Percentiles rank a stretch among this genome's conserved stretches.
Evolutionary conservation across 306 rosid species (phyloP).

Genomic region (Begonia peltatifolia): DNA sequence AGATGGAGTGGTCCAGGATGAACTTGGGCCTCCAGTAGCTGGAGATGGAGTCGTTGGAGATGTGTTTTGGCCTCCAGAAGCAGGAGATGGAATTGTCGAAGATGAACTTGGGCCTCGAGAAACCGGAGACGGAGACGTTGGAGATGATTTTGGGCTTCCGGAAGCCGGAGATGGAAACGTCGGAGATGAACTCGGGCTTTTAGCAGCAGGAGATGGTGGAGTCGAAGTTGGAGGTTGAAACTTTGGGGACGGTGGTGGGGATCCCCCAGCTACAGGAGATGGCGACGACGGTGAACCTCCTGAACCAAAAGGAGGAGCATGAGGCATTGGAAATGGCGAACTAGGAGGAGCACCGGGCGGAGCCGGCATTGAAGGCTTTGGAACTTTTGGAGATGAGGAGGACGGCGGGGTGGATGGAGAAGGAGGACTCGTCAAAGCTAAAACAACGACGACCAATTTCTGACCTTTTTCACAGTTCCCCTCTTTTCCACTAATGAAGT

Average conservation of each 20-base stretch:
- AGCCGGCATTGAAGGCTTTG: conserved; percentile 2
- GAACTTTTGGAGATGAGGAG: background rate
- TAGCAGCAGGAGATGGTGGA: background rate
- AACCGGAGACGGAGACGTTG: background rate
- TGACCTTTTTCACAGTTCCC: conserved; percentile 62
- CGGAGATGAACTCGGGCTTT: background rate
- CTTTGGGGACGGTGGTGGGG: conserved; percentile 8
- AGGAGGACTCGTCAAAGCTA: conserved; percentile 24
- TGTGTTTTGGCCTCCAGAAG: background rate
- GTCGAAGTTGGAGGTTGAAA: conserved; percentile 1
- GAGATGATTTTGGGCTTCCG: background rate
- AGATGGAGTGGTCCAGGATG: background rate
- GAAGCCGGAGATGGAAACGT: background rate
- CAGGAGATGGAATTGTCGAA: background rate
- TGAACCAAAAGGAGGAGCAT: background rate
- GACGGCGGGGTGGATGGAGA: conserved; percentile 2
- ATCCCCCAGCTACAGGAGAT: conserved; percentile 8
- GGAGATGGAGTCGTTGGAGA: conserved; percentile 1
- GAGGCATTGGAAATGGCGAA: background rate
- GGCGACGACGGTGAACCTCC: background rate
- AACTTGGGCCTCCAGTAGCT: background rate
- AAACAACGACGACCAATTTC: conserved; percentile 38
- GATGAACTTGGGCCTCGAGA: background rate
- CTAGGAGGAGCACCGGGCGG: conserved; percentile 1
- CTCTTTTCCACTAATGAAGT: conserved; percentile 48